Base-by-base conservation (phyloP, 2,329 filamentous ascomycete genomes). In the Emmonsia crescens region DNA sequence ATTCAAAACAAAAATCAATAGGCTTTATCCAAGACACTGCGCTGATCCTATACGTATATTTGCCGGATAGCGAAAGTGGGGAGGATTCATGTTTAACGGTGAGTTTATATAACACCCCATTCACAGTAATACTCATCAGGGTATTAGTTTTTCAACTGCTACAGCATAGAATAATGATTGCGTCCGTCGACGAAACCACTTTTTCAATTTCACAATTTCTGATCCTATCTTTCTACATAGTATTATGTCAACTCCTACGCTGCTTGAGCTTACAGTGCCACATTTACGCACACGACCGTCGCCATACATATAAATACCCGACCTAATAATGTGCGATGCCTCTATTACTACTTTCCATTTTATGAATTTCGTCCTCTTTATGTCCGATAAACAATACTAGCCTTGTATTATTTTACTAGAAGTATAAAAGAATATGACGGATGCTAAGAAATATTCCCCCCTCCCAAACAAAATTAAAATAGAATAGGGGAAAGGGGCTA, bases 41-140 rank as follows among this genome's bases (percentile, higher is more conserved):
- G 0, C 64, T 79, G 48, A 72, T 79, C 29, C 68, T 79, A 10
- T 79, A 79, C 61, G 77, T 79, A 44, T 79, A 78, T 68, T 65
- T 79, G 36, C 76, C 75, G 0, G 73, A 73, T 16, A 75, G 72
- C 40, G 73, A 69, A 65, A 71, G 72, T 59, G 74, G 73, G 21
- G 76, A 78, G 54, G 76, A 78, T 59, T 77, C 77, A 2, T 79
- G 77, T 67, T 66, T 79, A 59, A 79, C 77, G 31, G 77, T 79
- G 64, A 70, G 76, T 69, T 52, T 60, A 10, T 51, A 36, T 55
- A 36, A 8, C 27, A 16, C 21, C 24, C 24, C 33, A 5, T n/a
- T 54, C 36, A 2, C 36, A 8, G 8, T 14, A 38, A 38, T 38
- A 14, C 3, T 9, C 14, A 38, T 38, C 36, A 38, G 8, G 9